Percentiles rank a stretch among this genome's conserved stretches.
Conservation (phyloP, 208 protist species). For the Crithidia bombi region DNA sequence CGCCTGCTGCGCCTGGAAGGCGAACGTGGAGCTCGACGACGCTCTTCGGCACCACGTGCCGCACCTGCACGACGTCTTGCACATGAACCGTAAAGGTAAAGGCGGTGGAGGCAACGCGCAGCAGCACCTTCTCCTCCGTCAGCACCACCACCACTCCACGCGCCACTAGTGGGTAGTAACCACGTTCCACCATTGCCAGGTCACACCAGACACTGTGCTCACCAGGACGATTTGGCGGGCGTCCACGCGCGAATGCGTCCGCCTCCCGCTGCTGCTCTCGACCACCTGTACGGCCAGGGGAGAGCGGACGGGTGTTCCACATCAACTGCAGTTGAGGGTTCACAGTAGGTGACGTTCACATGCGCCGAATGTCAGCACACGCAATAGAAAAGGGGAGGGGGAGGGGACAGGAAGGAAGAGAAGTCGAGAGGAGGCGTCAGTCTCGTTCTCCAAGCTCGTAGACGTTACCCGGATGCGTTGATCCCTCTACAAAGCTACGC, state of each 20-base stretch:
- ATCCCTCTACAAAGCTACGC: too few species aligned
- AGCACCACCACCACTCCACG: constrained; percentile 46
- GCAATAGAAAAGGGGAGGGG: neutral
- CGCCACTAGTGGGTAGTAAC: constrained; percentile 50
- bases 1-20: neutral
- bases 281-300: constrained; percentile 7
- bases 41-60: constrained; percentile 14
- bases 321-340: neutral
- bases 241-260: neutral
- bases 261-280: constrained; percentile 14
- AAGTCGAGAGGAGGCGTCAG: too few species aligned
- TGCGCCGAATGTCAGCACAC: neutral
- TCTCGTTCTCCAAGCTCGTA: too few species aligned
- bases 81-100: constrained; percentile 58
- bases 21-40: constrained; percentile 43
- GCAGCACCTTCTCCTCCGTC: constrained; percentile 39
- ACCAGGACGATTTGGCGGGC: neutral
- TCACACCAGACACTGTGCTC: constrained; percentile 52
- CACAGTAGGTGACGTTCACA: too few species aligned
- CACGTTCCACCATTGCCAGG: constrained; percentile 46
- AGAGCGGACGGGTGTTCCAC: constrained; percentile 1
- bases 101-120: constrained; percentile 49
- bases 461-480: too few species aligned
- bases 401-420: too few species aligned
- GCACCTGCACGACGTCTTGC: constrained; percentile 32